A percentile compares a stretch with the other conserved stretches of the same genome.
Conservation (phyloP, 1,284 basidiomycete species). For the Apiotrichum mycotoxinovorans region DNA sequence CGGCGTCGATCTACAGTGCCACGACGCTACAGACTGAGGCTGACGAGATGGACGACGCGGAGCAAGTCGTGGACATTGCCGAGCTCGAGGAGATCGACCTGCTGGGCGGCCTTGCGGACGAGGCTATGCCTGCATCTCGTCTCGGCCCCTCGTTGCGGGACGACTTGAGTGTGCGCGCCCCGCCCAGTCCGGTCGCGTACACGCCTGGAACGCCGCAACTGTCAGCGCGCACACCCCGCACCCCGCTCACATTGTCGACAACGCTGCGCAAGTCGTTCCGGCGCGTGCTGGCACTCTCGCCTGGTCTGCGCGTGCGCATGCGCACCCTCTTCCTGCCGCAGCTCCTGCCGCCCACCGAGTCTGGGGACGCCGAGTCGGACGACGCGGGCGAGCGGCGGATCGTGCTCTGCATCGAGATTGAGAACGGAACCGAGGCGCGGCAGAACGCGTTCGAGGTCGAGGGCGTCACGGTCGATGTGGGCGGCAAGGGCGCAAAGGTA, state of each 20-base stretch:
- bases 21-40: conserved; percentile 22
- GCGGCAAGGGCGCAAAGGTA: conserved; percentile 68
- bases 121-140: conserved; percentile 33
- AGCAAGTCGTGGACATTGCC: conserved; percentile 28
- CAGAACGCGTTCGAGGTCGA: conserved; percentile 66
- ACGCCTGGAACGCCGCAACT: not conserved
- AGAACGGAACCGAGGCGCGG: conserved; percentile 53
- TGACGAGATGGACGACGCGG: conserved; percentile 19
- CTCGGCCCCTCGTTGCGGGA: conserved; percentile 34
- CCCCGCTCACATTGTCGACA: conserved; percentile 30
- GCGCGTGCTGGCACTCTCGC: conserved; percentile 69
- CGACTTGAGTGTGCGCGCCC: conserved; percentile 26
- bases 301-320: conserved; percentile 81
- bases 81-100: conserved; percentile 76
- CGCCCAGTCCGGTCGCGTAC: not conserved
- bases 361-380: conserved; percentile 56
- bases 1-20: conserved; percentile 23
- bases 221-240: not conserved
- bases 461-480: conserved; percentile 65
- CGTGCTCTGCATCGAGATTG: conserved; percentile 78
- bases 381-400: conserved; percentile 76
- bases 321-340: conserved; percentile 80
- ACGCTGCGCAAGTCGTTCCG: conserved; percentile 79
- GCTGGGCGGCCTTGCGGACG: conserved; percentile 58
- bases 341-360: conserved; percentile 55